Base-by-base conservation (phyloP, 2,329 filamentous ascomycete species). In the Colletotrichum endophyticum region DNA sequence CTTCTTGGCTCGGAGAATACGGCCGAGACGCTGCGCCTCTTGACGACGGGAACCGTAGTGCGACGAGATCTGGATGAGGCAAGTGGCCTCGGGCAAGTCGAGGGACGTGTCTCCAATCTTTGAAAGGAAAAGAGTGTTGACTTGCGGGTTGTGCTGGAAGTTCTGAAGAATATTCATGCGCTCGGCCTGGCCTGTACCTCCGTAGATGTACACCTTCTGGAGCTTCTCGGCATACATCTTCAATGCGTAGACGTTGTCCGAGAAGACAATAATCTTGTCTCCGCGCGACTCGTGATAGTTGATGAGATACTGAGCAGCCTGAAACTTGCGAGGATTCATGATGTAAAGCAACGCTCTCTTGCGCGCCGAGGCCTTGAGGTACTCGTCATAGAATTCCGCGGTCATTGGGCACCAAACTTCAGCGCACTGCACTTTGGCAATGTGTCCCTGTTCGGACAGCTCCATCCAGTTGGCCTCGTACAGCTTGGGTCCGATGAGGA, bases 391-490 rank as follows among this genome's bases (percentile, higher is more conserved):
- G 83, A 99, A 99, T 80, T 99, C 97, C 0, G 96, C 97, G 0
- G 97, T 98, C 97, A 99, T 99, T 4, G 96, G 96, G 82, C 97
- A 99, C 97, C 97, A 99, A 8, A 99, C 97, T 85, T 99, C 97
- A 16, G 97, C 97, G 84, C 97, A 99, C 84, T 99, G 97, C 3
- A 99, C 97, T 80, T 95, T 94, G 44, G 97, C 97, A 84, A 99
- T 99, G 83, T 98, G 96, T 1, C 97, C 97, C 85, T 98, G 96
- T 81, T 98, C 95, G 2, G 96, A 97, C 56, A 99, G 91, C 84
- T 99, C 97, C 93, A 99, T 98, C 97, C 97, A 99, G 84, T 99
- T 99, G 32, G 97, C 97, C 85, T 99, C 97, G 83, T 98, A 99
- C 1, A 99, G 89, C 84, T 99, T 99, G 1, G 97, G 97, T 0